phyloP scores from a whole-genome alignment of 805 yeast species.

The Saturnispora ahearnii region DNA sequence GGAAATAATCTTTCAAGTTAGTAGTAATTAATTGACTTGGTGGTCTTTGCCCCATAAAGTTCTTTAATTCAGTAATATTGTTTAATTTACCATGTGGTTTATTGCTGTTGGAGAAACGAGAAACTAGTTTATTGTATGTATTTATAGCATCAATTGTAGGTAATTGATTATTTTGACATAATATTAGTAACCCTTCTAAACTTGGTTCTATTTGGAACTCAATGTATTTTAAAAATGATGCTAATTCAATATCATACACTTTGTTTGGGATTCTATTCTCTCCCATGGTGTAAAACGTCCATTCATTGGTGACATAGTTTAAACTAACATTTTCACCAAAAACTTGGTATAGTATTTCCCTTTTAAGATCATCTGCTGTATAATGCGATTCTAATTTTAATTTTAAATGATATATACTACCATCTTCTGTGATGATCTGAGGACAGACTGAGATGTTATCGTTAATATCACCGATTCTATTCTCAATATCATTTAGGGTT shows the following conservation, averaged over 20 bases:
- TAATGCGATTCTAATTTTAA: not conserved
- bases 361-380: conserved; percentile 1
- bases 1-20: conserved; percentile 85
- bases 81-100: not conserved
- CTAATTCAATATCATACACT: conserved; percentile 2
- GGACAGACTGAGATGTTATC: not conserved
- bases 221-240: not conserved
- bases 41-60: conserved; percentile 81
- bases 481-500: conserved; percentile 15
- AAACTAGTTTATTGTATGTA: conserved; percentile 34
- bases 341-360: conserved; percentile 1
- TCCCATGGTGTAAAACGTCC: conserved; percentile 6
- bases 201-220: not conserved
- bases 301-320: conserved; percentile 1
- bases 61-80: conserved; percentile 6
- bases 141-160: conserved; percentile 57
- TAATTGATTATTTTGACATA: conserved; percentile 53
- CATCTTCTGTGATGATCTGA: conserved; percentile 2
- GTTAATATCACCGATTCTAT: conserved; percentile 1
- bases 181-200: conserved; percentile 31
- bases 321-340: not conserved
- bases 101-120: not conserved
- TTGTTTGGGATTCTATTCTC: not conserved
- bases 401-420: conserved; percentile 3
- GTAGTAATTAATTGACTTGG: conserved; percentile 87